phyloP scores from a whole-genome alignment of 345 rosid species.

The Heritiera fomes region DNA sequence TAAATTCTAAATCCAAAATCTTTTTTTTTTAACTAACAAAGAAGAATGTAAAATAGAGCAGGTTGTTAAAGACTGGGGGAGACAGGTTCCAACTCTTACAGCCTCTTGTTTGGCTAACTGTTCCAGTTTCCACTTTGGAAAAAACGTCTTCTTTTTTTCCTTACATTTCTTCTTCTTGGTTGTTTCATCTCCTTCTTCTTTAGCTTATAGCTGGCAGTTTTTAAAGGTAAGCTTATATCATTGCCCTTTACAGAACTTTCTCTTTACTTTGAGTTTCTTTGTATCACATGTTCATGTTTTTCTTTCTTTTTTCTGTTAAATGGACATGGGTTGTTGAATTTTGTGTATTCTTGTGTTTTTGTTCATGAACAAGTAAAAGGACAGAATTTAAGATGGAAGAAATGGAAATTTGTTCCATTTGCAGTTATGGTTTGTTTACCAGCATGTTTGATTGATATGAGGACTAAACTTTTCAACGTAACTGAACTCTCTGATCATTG shows the following conservation, averaged over 20 bases:
- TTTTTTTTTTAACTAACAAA: background rate
- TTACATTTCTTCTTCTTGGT: background rate
- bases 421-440: background rate
- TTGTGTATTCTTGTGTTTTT: background rate
- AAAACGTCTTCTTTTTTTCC: background rate
- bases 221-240: background rate
- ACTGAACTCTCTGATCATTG: background rate
- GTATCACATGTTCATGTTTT: background rate
- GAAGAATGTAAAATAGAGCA: background rate
- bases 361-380: background rate
- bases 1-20: background rate
- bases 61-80: background rate
- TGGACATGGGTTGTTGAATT: conserved; percentile 7
- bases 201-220: background rate
- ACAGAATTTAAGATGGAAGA: background rate
- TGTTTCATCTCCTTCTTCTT: background rate
- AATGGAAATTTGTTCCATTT: background rate
- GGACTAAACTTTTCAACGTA: background rate
- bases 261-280: background rate
- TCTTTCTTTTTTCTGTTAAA: background rate
- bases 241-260: background rate
- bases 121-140: conserved; percentile 2
- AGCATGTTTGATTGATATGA: conserved; percentile 4
- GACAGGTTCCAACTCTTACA: conserved; percentile 1
- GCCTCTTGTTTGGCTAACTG: background rate